Percentiles rank a stretch among this genome's conserved stretches.
phyloP scores from a whole-genome alignment of 2,329 filamentous ascomycete genomes.

The Fusarium mexicanum region DNA sequence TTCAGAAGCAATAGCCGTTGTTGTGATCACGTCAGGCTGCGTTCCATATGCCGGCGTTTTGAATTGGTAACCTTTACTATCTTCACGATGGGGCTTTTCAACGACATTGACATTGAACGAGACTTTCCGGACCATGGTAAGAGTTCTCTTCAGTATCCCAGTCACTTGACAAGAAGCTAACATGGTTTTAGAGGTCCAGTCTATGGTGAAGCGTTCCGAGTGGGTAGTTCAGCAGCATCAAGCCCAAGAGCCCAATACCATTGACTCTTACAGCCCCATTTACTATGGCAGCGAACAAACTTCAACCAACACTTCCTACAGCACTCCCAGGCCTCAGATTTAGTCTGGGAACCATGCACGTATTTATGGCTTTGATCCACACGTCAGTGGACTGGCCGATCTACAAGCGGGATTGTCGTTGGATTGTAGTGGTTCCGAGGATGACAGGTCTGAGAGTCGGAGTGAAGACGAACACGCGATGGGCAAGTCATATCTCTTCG shows the following conservation, averaged over 20 bases:
- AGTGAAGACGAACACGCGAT: neutral
- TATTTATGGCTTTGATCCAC: conserved; percentile 11
- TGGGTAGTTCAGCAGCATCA: neutral
- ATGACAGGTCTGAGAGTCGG: neutral
- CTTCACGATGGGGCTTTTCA: conserved; percentile 12
- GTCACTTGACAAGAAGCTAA: neutral
- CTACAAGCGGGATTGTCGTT: conserved; percentile 20
- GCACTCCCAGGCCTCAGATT: conserved; percentile 19
- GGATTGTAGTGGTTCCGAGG: neutral
- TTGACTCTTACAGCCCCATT: neutral
- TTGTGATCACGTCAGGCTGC: neutral
- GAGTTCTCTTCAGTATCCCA: accelerated
- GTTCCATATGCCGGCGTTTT: neutral
- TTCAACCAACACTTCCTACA: neutral
- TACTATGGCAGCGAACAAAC: neutral
- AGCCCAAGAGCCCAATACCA: neutral
- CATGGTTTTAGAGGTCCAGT: neutral
- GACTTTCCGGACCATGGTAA: conserved; percentile 7
- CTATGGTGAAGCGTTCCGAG: neutral
- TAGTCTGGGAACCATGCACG: conserved; percentile 25
- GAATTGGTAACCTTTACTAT: neutral
- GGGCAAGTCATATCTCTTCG: neutral
- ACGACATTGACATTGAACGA: neutral
- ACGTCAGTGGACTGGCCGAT: conserved; percentile 5
- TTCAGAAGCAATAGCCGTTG: neutral